Evolutionary conservation across 1,284 basidiomycete species (phyloP).

Genomic region (Fomitopsis betulina): DNA sequence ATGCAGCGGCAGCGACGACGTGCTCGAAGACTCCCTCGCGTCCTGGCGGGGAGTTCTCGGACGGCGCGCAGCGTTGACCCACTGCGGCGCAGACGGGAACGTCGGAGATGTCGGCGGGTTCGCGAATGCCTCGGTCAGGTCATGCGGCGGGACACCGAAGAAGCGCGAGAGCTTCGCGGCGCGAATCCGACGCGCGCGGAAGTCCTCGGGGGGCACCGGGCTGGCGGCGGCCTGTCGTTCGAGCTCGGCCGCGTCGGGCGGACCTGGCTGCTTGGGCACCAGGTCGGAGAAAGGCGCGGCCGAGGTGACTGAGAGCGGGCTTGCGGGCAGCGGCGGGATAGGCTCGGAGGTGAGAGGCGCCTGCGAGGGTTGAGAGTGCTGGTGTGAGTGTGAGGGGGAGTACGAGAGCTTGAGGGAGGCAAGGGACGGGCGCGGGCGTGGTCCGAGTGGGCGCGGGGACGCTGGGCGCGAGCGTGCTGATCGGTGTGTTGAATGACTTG

Average conservation of each 20-base stretch:
- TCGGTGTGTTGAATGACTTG: neutral
- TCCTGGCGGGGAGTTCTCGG: neutral
- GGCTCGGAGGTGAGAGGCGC: conserved; percentile 5
- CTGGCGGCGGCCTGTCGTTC: neutral
- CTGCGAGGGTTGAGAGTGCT: conserved; percentile 8
- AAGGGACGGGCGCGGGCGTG: neutral
- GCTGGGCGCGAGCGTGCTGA: neutral
- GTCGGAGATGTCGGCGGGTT: conserved; percentile 8
- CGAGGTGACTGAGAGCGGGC: conserved; percentile 6
- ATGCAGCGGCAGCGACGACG: neutral
- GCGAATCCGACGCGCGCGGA: conserved; percentile 41
- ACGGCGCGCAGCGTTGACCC: neutral
- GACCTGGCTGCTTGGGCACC: conserved; percentile 3
- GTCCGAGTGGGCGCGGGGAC: neutral
- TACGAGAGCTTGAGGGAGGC: conserved; percentile 10
- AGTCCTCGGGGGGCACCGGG: conserved; percentile 18
- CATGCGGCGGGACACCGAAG: conserved; percentile 52
- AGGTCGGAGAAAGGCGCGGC: conserved; percentile 15
- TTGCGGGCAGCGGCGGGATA: conserved; percentile 9
- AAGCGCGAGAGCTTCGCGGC: conserved; percentile 52
- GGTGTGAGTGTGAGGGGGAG: conserved; percentile 9
- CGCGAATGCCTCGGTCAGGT: conserved; percentile 31
- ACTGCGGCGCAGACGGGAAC: conserved; percentile 1
- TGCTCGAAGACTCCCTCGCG: neutral
- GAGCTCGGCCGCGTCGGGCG: neutral